Percentiles rank a stretch among this genome's conserved stretches.
phyloP scores from a whole-genome alignment of 768 basidiomycete species.

The Hemileccinum impolitum region DNA sequence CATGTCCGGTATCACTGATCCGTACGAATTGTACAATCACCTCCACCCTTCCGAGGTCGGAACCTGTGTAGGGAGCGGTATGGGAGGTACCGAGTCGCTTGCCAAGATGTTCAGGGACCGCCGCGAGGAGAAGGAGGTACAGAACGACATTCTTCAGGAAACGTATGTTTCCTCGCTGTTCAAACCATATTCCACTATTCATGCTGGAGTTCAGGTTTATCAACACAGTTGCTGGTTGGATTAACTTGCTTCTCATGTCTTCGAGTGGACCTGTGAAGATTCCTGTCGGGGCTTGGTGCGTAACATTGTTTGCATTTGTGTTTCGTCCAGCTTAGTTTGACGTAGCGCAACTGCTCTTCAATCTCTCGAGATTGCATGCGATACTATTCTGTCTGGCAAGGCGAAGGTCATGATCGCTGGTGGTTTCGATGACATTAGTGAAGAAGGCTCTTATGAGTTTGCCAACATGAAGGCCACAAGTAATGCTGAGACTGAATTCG shows the following conservation, averaged over 20 bases:
- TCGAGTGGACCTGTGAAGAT: slow-evolving; percentile 99
- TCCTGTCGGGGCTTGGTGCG: slow-evolving; percentile 96
- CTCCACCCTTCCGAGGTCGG: slow-evolving; percentile 97
- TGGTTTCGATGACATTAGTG: slow-evolving; percentile 96
- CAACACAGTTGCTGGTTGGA: slow-evolving; percentile 98
- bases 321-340: slow-evolving; percentile 3
- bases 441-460: slow-evolving; percentile 98
- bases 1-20: slow-evolving; percentile 95
- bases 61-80: slow-evolving; percentile 90
- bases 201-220: slow-evolving; percentile 67
- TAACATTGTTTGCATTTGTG: neutral
- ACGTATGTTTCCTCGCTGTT: slow-evolving; percentile 55
- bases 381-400: slow-evolving; percentile 90
- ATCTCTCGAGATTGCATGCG: slow-evolving; percentile 97
- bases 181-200: slow-evolving; percentile 2
- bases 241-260: slow-evolving; percentile 91
- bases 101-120: slow-evolving; percentile 99
- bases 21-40: slow-evolving; percentile 96
- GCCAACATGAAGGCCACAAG: slow-evolving; percentile 99
- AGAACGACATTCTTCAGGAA: slow-evolving; percentile 97
- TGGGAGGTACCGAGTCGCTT: slow-evolving; percentile 92
- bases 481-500: slow-evolving; percentile 95
- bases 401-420: slow-evolving; percentile 99
- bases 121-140: slow-evolving; percentile 95
- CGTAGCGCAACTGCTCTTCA: slow-evolving; percentile 91